phyloP scores from a whole-genome alignment of 1,284 basidiomycete genomes.

The Ustilago tritici region DNA sequence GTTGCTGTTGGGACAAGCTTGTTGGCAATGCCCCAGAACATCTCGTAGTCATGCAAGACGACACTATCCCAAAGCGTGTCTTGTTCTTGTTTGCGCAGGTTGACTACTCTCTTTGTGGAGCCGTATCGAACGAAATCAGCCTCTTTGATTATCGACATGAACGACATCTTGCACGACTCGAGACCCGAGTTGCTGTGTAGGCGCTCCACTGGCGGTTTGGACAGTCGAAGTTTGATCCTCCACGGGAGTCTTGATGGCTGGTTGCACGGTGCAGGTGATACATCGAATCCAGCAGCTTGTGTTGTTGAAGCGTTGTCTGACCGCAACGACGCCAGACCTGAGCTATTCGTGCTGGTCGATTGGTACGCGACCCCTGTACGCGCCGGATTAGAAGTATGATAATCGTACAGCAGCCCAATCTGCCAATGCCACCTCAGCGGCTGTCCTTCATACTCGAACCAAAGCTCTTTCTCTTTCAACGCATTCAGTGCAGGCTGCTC shows the following conservation, averaged over 20 bases:
- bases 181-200: conserved; percentile 50
- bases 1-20: conserved; percentile 75
- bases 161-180: conserved; percentile 53
- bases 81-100: conserved; percentile 59
- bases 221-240: conserved; percentile 51
- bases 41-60: conserved; percentile 86
- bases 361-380: conserved; percentile 29
- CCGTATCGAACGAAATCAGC: conserved; percentile 65
- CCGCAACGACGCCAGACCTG: conserved; percentile 28
- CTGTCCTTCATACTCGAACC: conserved; percentile 59
- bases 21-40: conserved; percentile 89
- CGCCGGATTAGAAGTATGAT: conserved; percentile 53
- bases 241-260: conserved; percentile 43
- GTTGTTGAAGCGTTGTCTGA: conserved; percentile 2
- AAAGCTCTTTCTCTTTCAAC: conserved; percentile 54
- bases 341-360: conserved; percentile 3
- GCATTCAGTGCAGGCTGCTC: conserved; percentile 33
- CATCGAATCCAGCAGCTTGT: background rate
- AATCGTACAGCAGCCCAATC: conserved; percentile 61
- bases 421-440: conserved; percentile 66
- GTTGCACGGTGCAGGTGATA: background rate
- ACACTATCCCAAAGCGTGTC: conserved; percentile 63
- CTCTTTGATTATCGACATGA: conserved; percentile 66
- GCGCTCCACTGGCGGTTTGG: conserved; percentile 54
- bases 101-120: conserved; percentile 58